Evolutionary conservation across 2,329 filamentous ascomycete genomes (phyloP), one percentile per base, ranked within the genome.

Genomic region (Penicillium brasilianum): DNA sequence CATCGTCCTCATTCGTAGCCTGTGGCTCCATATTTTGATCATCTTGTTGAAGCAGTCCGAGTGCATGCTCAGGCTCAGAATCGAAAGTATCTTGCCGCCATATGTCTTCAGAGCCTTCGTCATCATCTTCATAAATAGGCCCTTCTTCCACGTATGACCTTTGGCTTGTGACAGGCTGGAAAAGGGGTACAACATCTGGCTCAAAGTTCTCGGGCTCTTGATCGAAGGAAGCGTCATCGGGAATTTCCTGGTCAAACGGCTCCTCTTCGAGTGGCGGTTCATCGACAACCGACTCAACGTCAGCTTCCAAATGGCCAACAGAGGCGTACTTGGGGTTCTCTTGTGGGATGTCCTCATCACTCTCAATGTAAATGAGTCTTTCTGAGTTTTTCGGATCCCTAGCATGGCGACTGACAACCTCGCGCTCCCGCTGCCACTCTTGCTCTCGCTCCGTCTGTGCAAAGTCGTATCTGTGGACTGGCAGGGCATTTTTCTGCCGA

Each of bases 401-500:
- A 50, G 81, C 82, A 54, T 81, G 72, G 22, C 72, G 74, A 59
- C 79, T 80, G 28, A 82, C 73, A 11, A 73, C 74, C 58, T 81
- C 77, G 59, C 80, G 76, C 66, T 82, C 80, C 18, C 71, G 71
- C 59, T 81, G 80, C 78, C 78, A 82, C 63, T 79, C 72, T 36
- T 65, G 72, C 71, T 81, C 75, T 28, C 74, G 72, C 55, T 62
- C 70, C 56, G 39, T 48, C 44, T 55, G 55, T 48, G 22, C 44
- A 5, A 28, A 14, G 11, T 32, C 36, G n/a, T 44, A 13, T 1
- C 55, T 51, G 16, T 51, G 58, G 22, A 36, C 50, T 34, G 50
- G 59, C 7, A 41, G 28, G 1, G 52, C 37, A 16, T 50, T 25
- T 10, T 13, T 39, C 28, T 25, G 28, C 2, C 22, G 36, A 16